A percentile compares a stretch with the other conserved stretches of the same genome.
These are phyloP conservation scores for Microcera coccophila DNA, from an alignment of 2,329 filamentous ascomycete species.

Conservation along the genomic window DNA sequence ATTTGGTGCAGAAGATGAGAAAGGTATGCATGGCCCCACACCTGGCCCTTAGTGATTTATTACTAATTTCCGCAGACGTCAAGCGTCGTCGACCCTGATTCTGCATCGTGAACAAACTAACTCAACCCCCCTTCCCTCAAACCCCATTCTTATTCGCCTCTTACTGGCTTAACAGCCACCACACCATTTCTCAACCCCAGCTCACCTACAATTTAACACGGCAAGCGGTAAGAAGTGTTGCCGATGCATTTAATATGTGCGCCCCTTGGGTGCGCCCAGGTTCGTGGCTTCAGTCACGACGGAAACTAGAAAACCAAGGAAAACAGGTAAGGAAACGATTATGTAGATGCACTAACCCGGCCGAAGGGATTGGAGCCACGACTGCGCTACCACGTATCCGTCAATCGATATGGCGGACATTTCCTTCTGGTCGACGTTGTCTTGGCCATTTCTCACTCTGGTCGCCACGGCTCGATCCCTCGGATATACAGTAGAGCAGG, in stretches of 20 bases:
- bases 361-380: no score
- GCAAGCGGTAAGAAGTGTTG: neutral
- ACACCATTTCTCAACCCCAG: conserved; percentile 7
- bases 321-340: neutral
- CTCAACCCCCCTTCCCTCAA: neutral
- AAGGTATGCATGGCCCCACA: conserved; percentile 22
- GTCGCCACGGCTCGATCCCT: no score
- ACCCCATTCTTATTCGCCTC: neutral
- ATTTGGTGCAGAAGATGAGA: conserved; percentile 32
- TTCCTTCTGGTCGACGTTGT: no score
- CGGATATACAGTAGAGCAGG: no score
- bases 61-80: conserved; percentile 39
- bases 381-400: no score
- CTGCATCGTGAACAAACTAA: conserved; percentile 13
- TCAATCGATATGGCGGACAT: no score
- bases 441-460: no score
- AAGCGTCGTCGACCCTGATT: conserved; percentile 48
- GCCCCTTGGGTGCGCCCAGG: neutral
- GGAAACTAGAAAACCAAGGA: no score
- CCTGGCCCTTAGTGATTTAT: neutral
- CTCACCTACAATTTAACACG: neutral
- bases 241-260: neutral
- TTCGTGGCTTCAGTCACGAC: neutral
- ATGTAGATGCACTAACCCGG: neutral
- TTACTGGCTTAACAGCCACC: neutral